Percentiles rank a stretch among this genome's conserved stretches.
Evolutionary conservation across 75 land plant genomes (phyloP).

Genomic region (Gnetum montanum): DNA sequence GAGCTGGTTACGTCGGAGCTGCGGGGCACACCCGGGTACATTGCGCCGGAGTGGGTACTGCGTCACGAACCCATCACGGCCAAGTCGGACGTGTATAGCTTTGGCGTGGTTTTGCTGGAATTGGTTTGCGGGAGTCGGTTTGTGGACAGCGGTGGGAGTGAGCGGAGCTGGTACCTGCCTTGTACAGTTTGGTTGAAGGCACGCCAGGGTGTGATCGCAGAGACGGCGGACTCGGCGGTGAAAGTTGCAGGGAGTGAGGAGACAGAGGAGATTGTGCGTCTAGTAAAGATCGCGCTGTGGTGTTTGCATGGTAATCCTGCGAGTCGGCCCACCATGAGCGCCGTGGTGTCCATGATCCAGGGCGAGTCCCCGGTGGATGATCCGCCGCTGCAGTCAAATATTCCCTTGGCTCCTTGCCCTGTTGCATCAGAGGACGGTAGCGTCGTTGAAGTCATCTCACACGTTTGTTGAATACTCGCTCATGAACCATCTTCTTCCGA

Average conservation of each 20-base stretch:
- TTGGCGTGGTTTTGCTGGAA: conserved; percentile 27
- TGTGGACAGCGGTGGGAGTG: too few species aligned
- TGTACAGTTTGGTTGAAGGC: too few species aligned
- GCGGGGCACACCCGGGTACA: conserved; percentile 34
- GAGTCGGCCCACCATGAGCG: conserved; percentile 46
- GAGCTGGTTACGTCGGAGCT: conserved; percentile 10
- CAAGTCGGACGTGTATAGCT: conserved; percentile 33
- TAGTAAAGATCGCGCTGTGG: conserved; percentile 50
- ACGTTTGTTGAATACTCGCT: too few species aligned
- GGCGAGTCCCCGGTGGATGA: conserved; percentile 26
- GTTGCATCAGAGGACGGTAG: too few species aligned
- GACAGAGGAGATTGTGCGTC: conserved; percentile 32
- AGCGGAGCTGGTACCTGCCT: too few species aligned
- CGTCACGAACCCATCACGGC: neutral
- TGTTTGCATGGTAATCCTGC: conserved; percentile 60
- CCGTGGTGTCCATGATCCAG: conserved; percentile 54
- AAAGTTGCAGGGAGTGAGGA: neutral
- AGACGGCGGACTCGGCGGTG: too few species aligned
- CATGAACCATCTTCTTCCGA: too few species aligned
- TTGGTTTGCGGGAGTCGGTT: conserved; percentile 17
- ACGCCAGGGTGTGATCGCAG: too few species aligned
- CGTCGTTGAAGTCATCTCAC: too few species aligned
- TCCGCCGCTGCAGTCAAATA: conserved; percentile 30
- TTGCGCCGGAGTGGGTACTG: conserved; percentile 32
- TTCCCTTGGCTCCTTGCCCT: too few species aligned